Base-by-base conservation (phyloP, 2,329 filamentous ascomycete genomes). In the Hansfordia pulvinata region DNA sequence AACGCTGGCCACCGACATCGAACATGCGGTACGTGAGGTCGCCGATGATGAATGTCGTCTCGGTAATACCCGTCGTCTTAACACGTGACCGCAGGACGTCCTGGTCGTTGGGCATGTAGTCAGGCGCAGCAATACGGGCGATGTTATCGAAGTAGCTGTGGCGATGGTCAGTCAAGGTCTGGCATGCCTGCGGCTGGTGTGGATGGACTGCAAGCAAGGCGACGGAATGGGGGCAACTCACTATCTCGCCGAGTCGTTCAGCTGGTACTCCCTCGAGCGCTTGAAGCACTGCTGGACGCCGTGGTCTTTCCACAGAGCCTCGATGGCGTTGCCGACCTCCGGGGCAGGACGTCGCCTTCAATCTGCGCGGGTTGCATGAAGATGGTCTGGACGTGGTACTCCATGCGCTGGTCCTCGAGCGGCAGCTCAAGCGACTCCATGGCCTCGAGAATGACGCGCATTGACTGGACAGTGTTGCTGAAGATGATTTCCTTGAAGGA, bases 321-420 rank as follows among this genome's bases (percentile, higher is more conserved):
- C 82, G 51, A 94, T 93, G 46, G 86, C 86, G 44, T 77, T 81
- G 51, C 86, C 86, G 41, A 94, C 86, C 62, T 93, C 86, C 9
- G 84, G 81, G n/a, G 86, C 19, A 94, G 68, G 41, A 84, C 83
- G 48, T 94, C 86, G 36, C 86, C 86, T 59, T 94, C 86, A 38
- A 94, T 94, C 63, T 94, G 86, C 36, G 84, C 81, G 26, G 86
- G 86, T 54, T 94, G 86, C 83, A 93, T 93, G 68, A 94, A 94
- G 54, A 94, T 92, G 48, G 86, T 93, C 64, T 94, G 85, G 30
- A 94, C 86, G 53, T 94, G 86, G 60, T 93, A 93, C 58, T 94
- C 86, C 65, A 88, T 84, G 46, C 83, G 76, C 52, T 82, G 80
- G 51, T 93, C 85, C 52, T 90, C 83, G 28, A 94, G 72, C 14